Evolutionary conservation across 106 monocot species (phyloP).

Genomic region (Acorus calamus): DNA sequence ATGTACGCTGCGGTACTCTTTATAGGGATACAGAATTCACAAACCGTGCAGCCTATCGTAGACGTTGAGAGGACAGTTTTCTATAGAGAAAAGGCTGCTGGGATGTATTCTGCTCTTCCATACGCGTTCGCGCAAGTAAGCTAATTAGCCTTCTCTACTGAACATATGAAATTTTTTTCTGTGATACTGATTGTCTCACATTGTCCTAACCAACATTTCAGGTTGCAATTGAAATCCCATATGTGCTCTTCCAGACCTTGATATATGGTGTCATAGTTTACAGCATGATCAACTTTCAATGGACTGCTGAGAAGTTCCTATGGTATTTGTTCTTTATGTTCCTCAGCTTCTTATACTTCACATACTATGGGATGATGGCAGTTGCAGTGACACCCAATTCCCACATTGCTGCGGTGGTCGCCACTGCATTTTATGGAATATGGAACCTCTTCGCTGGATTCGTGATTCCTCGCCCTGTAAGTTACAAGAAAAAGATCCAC

Average conservation of each 20-base stretch:
- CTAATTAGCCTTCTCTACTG: too few species aligned
- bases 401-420: conserved; percentile 1
- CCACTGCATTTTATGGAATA: conserved; percentile 4
- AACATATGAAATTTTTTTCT: too few species aligned
- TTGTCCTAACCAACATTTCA: neutral
- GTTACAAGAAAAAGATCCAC: neutral
- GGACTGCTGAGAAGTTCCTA: conserved; percentile 10
- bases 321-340: conserved; percentile 8
- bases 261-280: neutral
- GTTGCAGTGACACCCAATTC: conserved; percentile 7
- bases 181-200: too few species aligned
- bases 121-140: neutral
- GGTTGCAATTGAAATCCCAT: conserved; percentile 10
- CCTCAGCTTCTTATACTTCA: conserved; percentile 4
- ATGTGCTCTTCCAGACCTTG: neutral
- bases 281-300: conserved; percentile 4
- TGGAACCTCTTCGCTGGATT: conserved; percentile 11
- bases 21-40: neutral
- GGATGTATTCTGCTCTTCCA: conserved; percentile 4
- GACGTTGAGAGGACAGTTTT: conserved; percentile 7
- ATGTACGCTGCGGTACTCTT: conserved; percentile 1
- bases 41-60: conserved; percentile 2
- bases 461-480: conserved; percentile 6
- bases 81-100: conserved; percentile 2
- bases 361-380: conserved; percentile 2